Base-by-base conservation (phyloP, 148 eudicot species). In the Vaccinium corymbosum region DNA sequence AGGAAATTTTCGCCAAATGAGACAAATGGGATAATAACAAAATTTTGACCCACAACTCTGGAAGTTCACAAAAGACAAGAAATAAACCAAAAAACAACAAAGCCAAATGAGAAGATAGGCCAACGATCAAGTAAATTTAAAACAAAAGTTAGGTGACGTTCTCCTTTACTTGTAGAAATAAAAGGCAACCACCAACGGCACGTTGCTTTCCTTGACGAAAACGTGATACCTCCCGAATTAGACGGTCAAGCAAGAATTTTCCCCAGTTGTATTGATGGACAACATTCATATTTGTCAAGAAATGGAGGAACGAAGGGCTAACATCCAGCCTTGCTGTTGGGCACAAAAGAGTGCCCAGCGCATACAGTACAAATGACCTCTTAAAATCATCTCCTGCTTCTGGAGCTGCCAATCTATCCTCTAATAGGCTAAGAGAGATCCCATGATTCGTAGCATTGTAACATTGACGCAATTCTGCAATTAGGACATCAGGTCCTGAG, bases 251-350 rank as follows among this genome's bases (percentile, higher is more conserved):
- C 59, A 89, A 83, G 87, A 89, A 89, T 50, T 87, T 87, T 2
- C 89, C 91, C 91, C 91, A 89, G 79, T 89, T 89, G 83, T 87
- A 89, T 76, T 87, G 87, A 77, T 89, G 91, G 76, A 89, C 75
- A 56, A 76, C 64, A 76, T 89, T 89, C 89, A 89, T 87, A 55
- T 89, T 80, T 77, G 89, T 89, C 80, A 89, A 56, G 66, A 87
- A 85, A 56, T 89, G 89, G 56, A 89, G 91, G 78, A 89, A 87
- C 2, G 89, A 85, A 71, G 91, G 91, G 77, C 91, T 89, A 25
- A 87, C 91, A 66, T 89, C 91, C 80, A 89, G 87, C 89, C 91
- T 89, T 22, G 91, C 89, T 27, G 91, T 89, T 71, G 91, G 91
- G 81, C 91, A 87, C 80, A 89, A 48, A 77, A 89, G 89, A 74